Percentiles rank a stretch among this genome's conserved stretches.
Conservation (phyloP, 495 filamentous ascomycete species). For the Neurospora sp. region DNA sequence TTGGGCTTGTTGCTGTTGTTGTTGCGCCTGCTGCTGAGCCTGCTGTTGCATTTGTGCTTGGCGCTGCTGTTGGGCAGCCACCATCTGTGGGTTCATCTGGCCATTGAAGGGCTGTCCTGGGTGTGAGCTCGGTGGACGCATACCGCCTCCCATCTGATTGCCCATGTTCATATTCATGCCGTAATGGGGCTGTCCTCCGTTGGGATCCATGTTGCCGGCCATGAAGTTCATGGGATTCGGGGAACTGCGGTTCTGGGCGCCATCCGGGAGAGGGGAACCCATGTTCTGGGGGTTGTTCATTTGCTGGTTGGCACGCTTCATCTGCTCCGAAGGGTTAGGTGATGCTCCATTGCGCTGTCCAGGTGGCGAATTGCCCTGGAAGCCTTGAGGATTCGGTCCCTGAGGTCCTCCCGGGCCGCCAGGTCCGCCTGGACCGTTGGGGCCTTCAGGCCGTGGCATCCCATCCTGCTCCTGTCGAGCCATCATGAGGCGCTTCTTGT, state of each 20-base stretch:
- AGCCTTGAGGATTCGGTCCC: constrained; percentile 41
- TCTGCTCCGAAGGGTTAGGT: constrained; percentile 79
- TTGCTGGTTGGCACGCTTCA: constrained; percentile 85
- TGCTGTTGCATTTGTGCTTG: constrained; percentile 22
- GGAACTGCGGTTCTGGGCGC: constrained; percentile 63
- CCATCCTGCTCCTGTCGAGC: constrained; percentile 87
- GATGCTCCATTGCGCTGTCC: constrained; percentile 74
- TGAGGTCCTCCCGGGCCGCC: constrained; percentile 39
- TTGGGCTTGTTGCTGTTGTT: constrained; percentile 8
- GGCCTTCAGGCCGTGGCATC: constrained; percentile 44
- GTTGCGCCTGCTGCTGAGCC: constrained; percentile 20
- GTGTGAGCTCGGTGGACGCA: constrained; percentile 83
- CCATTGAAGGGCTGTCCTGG: constrained; percentile 53
- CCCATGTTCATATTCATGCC: constrained; percentile 34
- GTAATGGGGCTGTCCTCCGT: constrained; percentile 14
- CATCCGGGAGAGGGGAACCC: constrained; percentile 74
- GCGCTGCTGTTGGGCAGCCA: constrained; percentile 20
- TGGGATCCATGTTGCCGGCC: constrained; percentile 52
- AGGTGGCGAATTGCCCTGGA: constrained; percentile 70
- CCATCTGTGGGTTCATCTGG: constrained; percentile 47
- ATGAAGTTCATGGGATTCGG: constrained; percentile 74
- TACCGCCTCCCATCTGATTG: constrained; percentile 53
- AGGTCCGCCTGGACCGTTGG: constrained; percentile 42
- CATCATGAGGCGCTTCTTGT: constrained; percentile 95
- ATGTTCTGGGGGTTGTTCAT: constrained; percentile 62